A percentile compares a stretch with the other conserved stretches of the same genome.
phyloP scores from a whole-genome alignment of 1,284 basidiomycete species.

The Sutorius eximius region DNA sequence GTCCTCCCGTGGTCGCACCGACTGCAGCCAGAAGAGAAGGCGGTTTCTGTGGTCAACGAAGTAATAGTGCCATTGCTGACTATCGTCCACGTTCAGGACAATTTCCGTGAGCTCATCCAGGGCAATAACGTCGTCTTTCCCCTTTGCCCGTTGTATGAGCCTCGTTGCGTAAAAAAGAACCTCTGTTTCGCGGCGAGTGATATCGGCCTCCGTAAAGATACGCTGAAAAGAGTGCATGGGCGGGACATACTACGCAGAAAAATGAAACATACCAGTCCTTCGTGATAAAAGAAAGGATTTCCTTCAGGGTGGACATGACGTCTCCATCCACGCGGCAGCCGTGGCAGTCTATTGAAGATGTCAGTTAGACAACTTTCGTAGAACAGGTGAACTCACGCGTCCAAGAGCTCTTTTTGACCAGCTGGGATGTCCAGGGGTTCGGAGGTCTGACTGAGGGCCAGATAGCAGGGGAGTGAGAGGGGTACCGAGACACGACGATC shows the following conservation, averaged over 20 bases:
- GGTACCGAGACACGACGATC: background rate
- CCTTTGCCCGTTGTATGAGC: conserved; percentile 5
- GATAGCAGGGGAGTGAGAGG: background rate
- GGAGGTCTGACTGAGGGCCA: background rate
- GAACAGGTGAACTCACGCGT: conserved; percentile 1
- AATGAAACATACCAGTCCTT: conserved; percentile 12
- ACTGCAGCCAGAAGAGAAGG: conserved; percentile 23
- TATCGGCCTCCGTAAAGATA: conserved; percentile 19
- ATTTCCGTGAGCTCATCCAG: conserved; percentile 19
- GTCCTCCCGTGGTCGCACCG: background rate
- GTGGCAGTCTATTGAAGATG: conserved; percentile 3
- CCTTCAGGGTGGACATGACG: background rate
- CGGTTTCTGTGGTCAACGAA: conserved; percentile 21
- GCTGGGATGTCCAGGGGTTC: conserved; percentile 6
- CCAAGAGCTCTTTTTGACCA: conserved; percentile 15
- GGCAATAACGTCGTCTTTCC: conserved; percentile 1
- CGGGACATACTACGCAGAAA: background rate
- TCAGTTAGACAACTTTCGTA: background rate
- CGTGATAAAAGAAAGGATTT: conserved; percentile 9
- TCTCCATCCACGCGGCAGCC: conserved; percentile 5
- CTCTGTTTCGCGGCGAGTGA: background rate
- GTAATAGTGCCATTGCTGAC: conserved; percentile 12
- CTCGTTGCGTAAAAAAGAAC: conserved; percentile 1
- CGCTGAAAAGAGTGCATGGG: conserved; percentile 1
- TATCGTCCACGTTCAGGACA: conserved; percentile 17